Percentiles rank a stretch among this genome's conserved stretches.
These are phyloP conservation scores for Plasmodium berghei DNA, from an alignment of 169 alveolate species.

Conservation along the genomic window DNA sequence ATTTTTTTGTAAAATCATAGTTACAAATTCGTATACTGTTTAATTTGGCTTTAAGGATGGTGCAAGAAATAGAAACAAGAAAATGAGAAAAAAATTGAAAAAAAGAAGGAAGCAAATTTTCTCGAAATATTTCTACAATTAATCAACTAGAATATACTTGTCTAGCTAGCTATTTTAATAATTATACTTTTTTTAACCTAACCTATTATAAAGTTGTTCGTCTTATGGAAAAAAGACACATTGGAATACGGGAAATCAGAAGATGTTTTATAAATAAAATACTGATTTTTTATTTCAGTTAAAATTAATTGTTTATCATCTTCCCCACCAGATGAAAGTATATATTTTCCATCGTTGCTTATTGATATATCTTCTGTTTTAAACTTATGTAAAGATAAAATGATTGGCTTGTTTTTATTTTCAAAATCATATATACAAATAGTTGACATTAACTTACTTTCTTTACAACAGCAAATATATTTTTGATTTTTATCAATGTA, in stretches of 20 bases:
- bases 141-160: neutral
- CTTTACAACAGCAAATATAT: slow-evolving; percentile 72
- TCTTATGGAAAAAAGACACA: slow-evolving; percentile 56
- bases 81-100: neutral
- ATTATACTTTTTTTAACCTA: neutral
- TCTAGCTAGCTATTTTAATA: neutral
- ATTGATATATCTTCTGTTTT: slow-evolving; percentile 56
- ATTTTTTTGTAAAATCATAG: slow-evolving; percentile 59
- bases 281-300: slow-evolving; percentile 60
- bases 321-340: slow-evolving; percentile 73
- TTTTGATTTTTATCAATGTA: slow-evolving; percentile 52
- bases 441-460: slow-evolving; percentile 51
- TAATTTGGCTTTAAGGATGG: slow-evolving; percentile 31
- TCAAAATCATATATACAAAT: slow-evolving; percentile 65
- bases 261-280: slow-evolving; percentile 56
- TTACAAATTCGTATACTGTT: slow-evolving; percentile 65
- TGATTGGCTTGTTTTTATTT: slow-evolving; percentile 21
- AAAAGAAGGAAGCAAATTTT: neutral
- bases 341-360: slow-evolving; percentile 69
- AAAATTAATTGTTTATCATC: slow-evolving; percentile 58
- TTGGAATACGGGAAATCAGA: slow-evolving; percentile 71
- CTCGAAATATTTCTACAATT: no score
- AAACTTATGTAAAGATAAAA: slow-evolving; percentile 51
- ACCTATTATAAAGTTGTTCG: slow-evolving; percentile 73
- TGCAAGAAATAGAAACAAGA: neutral